Evolutionary conservation across 2,329 filamentous ascomycete genomes (phyloP), one percentile per base, ranked within the genome.

Genomic region (Didymella sp.): DNA sequence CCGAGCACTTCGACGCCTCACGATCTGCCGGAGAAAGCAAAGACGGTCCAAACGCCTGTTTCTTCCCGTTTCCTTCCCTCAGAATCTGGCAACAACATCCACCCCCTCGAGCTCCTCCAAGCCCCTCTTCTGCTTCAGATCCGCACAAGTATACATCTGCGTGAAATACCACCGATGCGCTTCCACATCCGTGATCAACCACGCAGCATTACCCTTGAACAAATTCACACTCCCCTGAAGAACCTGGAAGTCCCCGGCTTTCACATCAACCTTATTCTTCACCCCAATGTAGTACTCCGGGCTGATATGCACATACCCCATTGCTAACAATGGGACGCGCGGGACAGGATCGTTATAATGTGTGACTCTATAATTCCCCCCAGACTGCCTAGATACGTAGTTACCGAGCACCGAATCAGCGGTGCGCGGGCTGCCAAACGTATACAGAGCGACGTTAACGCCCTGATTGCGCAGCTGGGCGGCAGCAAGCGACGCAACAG

Each of bases 301-400:
- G 25, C 80, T 85, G 12, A 86, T 83, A 73, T 92, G 89, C 38
- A 83, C 80, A 77, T 86, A 92, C 33, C 83, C 83, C 59, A 87
- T 75, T 33, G 81, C 56, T 13, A 87, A 75, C 11, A 87, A 82
- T 2, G 89, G 89, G 17, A 92, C 78, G 30, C 85, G 82, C 0
- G 89, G 87, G 2, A 92, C 84, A 1, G 87, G 85, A 72, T 92
- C 89, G 67, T 85, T 81, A 47, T 74, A 76, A 74, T 92, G 88
- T 1, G 89, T 91, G 50, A 91, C 77, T 59, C 89, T 86, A 76
- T 82, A 88, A 68, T 88, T 83, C 44, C 73, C 76, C 50, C 79
- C 76, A 3, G 77, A 51, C 71, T 89, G 86, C 40, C 69, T 69
- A 8, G 80, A 81, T 62, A 90, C 80, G 68, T 81, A 88, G 50